A percentile compares a stretch with the other conserved stretches of the same genome.
phyloP scores from a whole-genome alignment of 1,284 basidiomycete genomes.

The Cutaneotrichosporon sp. region DNA sequence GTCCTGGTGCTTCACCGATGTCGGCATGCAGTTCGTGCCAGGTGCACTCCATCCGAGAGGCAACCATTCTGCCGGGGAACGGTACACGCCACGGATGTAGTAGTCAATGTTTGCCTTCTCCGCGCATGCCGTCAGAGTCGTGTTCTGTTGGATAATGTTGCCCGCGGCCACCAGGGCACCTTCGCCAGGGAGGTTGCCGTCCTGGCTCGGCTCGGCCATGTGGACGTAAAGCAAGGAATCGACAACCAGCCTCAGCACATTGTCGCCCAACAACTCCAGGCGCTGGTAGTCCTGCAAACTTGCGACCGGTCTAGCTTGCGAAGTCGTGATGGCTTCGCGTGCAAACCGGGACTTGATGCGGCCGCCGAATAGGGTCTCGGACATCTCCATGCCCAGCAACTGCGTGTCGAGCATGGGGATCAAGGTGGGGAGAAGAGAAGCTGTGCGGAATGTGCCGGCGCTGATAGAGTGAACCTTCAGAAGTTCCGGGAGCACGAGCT shows the following conservation, averaged over 20 bases:
- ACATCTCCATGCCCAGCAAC: constrained; percentile 35
- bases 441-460: constrained; percentile 30
- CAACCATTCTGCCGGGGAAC: constrained; percentile 32
- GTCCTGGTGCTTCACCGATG: background rate
- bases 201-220: background rate
- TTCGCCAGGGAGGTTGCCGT: background rate
- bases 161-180: background rate
- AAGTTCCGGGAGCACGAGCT: constrained; percentile 28
- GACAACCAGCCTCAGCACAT: constrained; percentile 37
- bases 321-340: constrained; percentile 33
- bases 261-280: constrained; percentile 47
- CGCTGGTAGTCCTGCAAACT: constrained; percentile 37
- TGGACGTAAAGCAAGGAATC: background rate
- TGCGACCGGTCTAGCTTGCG: constrained; percentile 12
- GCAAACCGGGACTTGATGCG: constrained; percentile 18
- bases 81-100: constrained; percentile 33
- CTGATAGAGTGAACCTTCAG: constrained; percentile 29
- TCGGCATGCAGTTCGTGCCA: background rate
- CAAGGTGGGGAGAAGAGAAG: constrained; percentile 31
- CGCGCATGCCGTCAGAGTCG: constrained; percentile 26
- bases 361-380: constrained; percentile 16
- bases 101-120: constrained; percentile 29
- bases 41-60: constrained; percentile 36
- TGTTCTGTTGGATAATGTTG: constrained; percentile 24
- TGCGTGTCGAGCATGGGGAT: constrained; percentile 32